Conservation (phyloP, 2,329 filamentous ascomycete genomes). For the Clonostachys byssicola region DNA sequence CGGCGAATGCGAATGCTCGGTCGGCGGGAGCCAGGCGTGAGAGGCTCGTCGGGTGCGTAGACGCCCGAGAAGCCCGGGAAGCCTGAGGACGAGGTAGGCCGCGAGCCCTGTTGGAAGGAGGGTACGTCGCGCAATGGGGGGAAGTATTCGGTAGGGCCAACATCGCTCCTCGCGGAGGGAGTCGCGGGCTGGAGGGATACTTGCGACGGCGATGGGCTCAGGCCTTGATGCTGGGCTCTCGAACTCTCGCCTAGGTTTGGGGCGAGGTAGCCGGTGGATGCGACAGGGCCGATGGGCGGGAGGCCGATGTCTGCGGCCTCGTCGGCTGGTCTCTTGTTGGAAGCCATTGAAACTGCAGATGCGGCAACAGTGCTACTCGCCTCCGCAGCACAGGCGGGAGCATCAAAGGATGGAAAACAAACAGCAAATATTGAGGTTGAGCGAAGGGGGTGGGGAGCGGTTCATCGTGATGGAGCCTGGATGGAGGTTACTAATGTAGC, state of each 20-base stretch:
- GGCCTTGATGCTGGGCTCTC: background rate
- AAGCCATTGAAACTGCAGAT: background rate
- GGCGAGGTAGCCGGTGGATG: constrained; percentile 1
- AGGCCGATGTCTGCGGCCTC: background rate
- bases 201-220: background rate
- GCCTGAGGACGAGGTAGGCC: background rate
- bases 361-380: too few species aligned
- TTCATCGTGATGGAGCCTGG: too few species aligned
- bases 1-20: constrained; percentile 8
- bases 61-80: background rate
- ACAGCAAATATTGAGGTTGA: too few species aligned
- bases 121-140: background rate
- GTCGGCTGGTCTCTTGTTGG: background rate
- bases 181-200: background rate
- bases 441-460: too few species aligned
- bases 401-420: too few species aligned
- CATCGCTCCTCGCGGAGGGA: background rate
- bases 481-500: too few species aligned
- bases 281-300: background rate
- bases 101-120: background rate
- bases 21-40: constrained; percentile 23
- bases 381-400: too few species aligned
- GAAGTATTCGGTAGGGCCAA: constrained; percentile 2
- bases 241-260: background rate
- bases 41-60: background rate